These are phyloP conservation scores for Coprinellus micaceus DNA, from an alignment of 768 basidiomycete species.

Conservation along the genomic window DNA sequence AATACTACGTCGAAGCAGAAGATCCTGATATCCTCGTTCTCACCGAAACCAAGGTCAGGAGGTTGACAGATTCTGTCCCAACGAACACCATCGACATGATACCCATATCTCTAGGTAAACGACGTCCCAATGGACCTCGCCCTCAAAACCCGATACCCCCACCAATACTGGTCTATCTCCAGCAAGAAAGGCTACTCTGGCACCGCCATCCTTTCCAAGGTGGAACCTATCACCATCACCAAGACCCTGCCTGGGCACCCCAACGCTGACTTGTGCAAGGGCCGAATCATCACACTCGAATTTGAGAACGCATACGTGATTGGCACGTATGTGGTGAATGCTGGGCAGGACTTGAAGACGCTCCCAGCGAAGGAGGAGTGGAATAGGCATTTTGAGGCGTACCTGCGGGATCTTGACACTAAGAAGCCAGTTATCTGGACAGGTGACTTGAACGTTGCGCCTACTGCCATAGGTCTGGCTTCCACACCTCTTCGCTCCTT, in stretches of 20 bases:
- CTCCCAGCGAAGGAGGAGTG: constrained; percentile 73
- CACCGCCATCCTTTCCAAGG: constrained; percentile 76
- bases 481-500: too few relatives aligned
- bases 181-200: constrained; percentile 80
- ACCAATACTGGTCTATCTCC: constrained; percentile 75
- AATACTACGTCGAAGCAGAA: constrained; percentile 78
- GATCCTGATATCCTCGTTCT: constrained; percentile 81
- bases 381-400: constrained; percentile 72
- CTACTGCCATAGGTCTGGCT: constrained; percentile 59
- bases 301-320: constrained; percentile 67
- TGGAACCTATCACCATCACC: constrained; percentile 62
- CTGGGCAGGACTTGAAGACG: constrained; percentile 76
- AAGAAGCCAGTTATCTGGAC: constrained; percentile 86
- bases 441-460: constrained; percentile 86
- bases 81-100: background rate
- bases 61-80: too few relatives aligned
- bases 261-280: constrained; percentile 58
- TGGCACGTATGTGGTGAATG: constrained; percentile 83
- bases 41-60: constrained; percentile 77
- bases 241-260: constrained; percentile 75
- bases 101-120: constrained; percentile 53
- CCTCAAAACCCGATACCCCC: constrained; percentile 57
- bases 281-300: constrained; percentile 80
- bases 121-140: constrained; percentile 58
- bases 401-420: constrained; percentile 68